Conservation (phyloP, 1,284 basidiomycete species). For the Naganishia sp. region DNA sequence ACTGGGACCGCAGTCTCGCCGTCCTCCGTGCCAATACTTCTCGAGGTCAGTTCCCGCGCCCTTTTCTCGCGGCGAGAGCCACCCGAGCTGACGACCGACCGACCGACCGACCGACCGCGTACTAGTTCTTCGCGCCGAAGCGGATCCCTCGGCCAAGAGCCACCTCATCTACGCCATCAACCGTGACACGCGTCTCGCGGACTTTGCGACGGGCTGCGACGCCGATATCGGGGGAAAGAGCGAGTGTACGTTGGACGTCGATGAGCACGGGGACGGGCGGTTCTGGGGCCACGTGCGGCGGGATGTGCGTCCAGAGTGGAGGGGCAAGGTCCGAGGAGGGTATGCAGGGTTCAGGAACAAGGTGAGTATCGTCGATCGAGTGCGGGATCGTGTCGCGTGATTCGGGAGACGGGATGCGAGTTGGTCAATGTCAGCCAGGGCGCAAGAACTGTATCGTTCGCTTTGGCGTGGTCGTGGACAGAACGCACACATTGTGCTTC, state of each 20-base stretch:
- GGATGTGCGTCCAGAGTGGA: conserved; percentile 46
- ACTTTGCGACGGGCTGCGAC: conserved; percentile 45
- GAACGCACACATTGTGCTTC: no score
- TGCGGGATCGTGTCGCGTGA: no score
- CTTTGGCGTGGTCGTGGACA: no score
- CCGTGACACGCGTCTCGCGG: conserved; percentile 14
- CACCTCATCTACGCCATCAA: conserved; percentile 30
- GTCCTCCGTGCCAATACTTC: conserved; percentile 44
- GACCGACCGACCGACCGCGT: no score
- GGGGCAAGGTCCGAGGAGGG: conserved; percentile 53
- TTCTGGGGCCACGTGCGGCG: conserved; percentile 50
- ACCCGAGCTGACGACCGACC: no score
- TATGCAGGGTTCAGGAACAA: conserved; percentile 58
- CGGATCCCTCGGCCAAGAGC: conserved; percentile 4
- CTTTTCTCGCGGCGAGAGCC: no score
- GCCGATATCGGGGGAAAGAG: conserved; percentile 50
- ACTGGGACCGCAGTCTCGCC: conserved; percentile 46
- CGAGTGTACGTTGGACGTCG: conserved; percentile 41
- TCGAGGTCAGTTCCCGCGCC: conserved; percentile 37
- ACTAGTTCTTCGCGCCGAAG: conserved; percentile 21
- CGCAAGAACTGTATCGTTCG: no score
- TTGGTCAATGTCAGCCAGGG: no score
- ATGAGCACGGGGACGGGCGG: conserved; percentile 40
- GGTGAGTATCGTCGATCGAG: conserved; percentile 20
- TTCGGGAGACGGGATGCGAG: no score